phyloP scores from a whole-genome alignment of 2,329 filamentous ascomycete species.

The Nakataea oryzae region DNA sequence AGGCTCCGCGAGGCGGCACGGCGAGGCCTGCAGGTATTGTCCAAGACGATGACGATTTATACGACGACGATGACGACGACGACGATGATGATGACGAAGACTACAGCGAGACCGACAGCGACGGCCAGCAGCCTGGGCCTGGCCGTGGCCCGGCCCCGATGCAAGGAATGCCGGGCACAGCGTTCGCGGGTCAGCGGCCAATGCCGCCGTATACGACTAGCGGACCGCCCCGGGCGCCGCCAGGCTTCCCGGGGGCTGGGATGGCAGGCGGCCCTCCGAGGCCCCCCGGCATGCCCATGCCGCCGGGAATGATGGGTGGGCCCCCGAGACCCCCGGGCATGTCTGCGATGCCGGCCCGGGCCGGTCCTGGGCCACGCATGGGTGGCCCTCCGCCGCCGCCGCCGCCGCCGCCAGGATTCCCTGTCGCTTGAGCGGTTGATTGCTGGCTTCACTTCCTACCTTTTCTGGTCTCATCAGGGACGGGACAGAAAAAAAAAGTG shows the following conservation, averaged over 20 bases:
- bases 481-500: neutral
- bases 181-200: neutral
- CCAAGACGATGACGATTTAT: neutral
- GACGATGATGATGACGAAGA: neutral
- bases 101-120: neutral
- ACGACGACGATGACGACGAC: neutral
- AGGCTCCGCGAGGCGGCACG: neutral
- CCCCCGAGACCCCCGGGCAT: neutral
- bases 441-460: neutral
- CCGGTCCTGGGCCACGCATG: neutral
- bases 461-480: neutral
- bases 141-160: neutral
- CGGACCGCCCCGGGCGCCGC: neutral
- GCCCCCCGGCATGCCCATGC: neutral
- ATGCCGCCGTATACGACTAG: neutral
- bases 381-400: neutral
- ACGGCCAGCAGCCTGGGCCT: neutral
- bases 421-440: neutral
- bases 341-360: neutral
- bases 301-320: neutral
- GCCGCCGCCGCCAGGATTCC: neutral
- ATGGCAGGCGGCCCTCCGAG: neutral
- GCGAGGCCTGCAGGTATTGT: neutral
- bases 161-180: neutral
- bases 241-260: neutral